Conservation (phyloP, 768 basidiomycete genomes). For the Suillus occidentalis region DNA sequence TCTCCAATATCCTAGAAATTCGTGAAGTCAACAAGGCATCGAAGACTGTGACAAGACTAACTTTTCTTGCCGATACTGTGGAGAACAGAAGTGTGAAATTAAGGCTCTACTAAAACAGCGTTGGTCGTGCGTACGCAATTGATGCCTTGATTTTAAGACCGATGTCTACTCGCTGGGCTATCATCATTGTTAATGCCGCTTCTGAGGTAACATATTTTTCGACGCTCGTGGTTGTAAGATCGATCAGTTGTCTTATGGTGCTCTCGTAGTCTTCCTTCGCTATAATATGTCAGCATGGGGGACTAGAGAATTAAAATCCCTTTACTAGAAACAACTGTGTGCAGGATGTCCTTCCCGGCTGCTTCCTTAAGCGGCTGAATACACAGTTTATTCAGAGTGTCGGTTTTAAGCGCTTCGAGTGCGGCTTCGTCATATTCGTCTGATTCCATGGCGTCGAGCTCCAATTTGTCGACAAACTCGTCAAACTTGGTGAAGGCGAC, state of each 20-base stretch:
- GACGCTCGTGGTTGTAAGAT: conserved; percentile 10
- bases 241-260: conserved; percentile 4
- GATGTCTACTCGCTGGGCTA: conserved; percentile 11
- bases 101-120: neutral
- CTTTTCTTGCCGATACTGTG: conserved; percentile 11
- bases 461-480: neutral
- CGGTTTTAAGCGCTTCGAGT: neutral
- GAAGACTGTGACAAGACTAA: neutral
- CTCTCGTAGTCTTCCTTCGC: conserved; percentile 5
- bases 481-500: conserved; percentile 12
- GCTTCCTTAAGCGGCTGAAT: conserved; percentile 5
- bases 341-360: conserved; percentile 4
- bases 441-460: neutral
- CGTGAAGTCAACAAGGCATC: neutral
- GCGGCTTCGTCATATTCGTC: neutral
- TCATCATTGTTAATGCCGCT: conserved; percentile 8
- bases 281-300: neutral
- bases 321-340: conserved; percentile 10
- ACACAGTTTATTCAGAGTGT: conserved; percentile 5
- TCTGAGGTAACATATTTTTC: conserved; percentile 8
- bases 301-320: neutral
- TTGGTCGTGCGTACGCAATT: conserved; percentile 1
- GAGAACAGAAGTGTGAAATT: neutral
- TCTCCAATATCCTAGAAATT: conserved; percentile 20
- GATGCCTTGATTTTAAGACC: conserved; percentile 7